Conservation (phyloP, 2,329 filamentous ascomycete genomes). For the Chalaropsis thielavioides region DNA sequence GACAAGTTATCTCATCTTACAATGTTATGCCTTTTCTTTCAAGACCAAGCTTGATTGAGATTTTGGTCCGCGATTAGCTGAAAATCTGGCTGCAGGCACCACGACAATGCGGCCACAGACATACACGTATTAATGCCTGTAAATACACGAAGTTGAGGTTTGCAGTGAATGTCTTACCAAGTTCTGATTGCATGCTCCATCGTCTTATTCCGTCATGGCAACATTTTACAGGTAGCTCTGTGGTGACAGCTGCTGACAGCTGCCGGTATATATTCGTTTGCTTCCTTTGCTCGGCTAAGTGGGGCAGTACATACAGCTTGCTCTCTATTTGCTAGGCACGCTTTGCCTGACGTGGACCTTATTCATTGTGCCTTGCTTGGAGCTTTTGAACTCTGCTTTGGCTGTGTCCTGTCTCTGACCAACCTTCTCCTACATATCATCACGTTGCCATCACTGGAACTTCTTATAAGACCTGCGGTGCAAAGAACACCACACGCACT, state of each 20-base stretch:
- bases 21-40: background rate
- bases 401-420: background rate
- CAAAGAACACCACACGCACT: background rate
- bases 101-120: too few species aligned
- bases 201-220: background rate
- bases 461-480: background rate
- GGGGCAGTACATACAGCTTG: constrained; percentile 6
- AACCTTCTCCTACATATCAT: background rate
- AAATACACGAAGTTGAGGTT: background rate
- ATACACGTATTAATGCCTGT: too few species aligned
- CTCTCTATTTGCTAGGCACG: constrained; percentile 24
- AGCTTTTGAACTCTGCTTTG: constrained; percentile 1
- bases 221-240: too few species aligned
- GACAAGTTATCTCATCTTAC: background rate
- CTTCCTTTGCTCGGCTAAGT: background rate
- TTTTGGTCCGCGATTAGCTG: background rate
- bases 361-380: background rate
- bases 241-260: background rate
- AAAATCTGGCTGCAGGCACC: too few species aligned
- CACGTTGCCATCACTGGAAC: background rate
- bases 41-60: background rate
- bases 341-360: constrained; percentile 31
- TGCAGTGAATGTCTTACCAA: too few species aligned
- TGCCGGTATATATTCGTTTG: background rate
- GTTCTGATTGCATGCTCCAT: background rate